These are phyloP conservation scores for Suillus lakei DNA, from an alignment of 768 basidiomycete species.

Conservation along the genomic window DNA sequence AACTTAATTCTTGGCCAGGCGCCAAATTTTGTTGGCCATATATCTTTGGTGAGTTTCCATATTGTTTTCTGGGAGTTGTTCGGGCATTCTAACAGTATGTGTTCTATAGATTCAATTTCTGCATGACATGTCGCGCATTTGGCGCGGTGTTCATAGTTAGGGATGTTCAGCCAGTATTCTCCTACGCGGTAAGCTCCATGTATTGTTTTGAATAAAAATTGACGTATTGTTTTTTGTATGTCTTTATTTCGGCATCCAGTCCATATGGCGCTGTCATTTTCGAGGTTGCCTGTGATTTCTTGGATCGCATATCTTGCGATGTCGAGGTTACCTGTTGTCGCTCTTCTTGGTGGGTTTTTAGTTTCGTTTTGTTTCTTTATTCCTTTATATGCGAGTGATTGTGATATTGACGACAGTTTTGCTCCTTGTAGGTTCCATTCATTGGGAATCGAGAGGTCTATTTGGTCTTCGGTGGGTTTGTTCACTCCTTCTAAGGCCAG, in stretches of 20 bases:
- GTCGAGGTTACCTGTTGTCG: neutral
- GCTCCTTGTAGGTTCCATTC: neutral
- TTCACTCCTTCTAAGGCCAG: conserved; percentile 21
- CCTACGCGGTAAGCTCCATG: too few species aligned
- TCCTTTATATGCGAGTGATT: neutral
- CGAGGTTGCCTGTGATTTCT: neutral
- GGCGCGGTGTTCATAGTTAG: neutral
- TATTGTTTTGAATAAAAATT: neutral
- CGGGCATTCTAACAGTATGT: neutral
- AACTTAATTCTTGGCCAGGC: neutral
- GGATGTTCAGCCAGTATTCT: neutral
- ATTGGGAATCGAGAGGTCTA: neutral
- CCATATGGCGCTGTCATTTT: neutral
- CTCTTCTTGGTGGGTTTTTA: neutral
- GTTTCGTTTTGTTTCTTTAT: neutral
- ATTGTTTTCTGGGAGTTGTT: neutral
- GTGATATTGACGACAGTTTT: neutral
- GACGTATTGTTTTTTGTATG: neutral
- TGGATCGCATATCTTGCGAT: neutral
- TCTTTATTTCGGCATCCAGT: neutral
- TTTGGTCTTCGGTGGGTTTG: conserved; percentile 1
- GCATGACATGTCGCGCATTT: neutral
- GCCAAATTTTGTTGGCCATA: neutral
- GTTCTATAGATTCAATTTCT: neutral
- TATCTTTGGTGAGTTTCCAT: neutral